These are phyloP conservation scores for Asclepias syriaca DNA, from an alignment of 257 asterid species.

Conservation along the genomic window DNA sequence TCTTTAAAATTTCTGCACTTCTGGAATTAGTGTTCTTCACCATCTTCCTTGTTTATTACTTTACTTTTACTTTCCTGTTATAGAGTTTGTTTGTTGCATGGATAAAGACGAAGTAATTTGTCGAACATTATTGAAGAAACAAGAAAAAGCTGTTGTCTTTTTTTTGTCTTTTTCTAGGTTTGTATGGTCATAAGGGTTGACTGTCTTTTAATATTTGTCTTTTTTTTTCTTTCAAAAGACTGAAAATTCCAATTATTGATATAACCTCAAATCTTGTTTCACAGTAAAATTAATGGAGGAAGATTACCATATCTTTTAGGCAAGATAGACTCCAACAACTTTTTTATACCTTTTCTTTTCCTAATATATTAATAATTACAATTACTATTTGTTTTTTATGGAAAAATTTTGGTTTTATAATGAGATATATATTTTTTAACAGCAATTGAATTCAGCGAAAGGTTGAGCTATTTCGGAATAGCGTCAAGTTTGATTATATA, in stretches of 20 bases:
- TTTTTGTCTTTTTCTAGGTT: background rate
- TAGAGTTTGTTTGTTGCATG: background rate
- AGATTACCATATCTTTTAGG: background rate
- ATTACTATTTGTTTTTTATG: too few species aligned
- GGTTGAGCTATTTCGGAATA: slow-evolving; percentile 77
- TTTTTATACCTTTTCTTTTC: background rate
- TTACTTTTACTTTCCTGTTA: too few species aligned
- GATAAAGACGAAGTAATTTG: background rate
- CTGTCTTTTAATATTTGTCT: background rate
- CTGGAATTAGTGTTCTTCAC: too few species aligned
- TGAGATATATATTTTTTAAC: slow-evolving; percentile 10
- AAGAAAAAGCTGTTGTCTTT: background rate
- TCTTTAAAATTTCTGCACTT: too few species aligned
- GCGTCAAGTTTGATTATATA: slow-evolving; percentile 77
- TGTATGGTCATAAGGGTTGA: background rate
- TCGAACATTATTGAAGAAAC: background rate
- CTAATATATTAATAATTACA: too few species aligned
- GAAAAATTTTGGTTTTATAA: too few species aligned
- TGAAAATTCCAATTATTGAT: background rate
- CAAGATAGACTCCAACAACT: background rate
- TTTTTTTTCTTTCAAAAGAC: background rate
- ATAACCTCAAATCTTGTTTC: background rate
- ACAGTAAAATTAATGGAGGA: background rate
- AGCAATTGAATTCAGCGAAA: slow-evolving; percentile 82
- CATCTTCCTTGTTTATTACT: too few species aligned